Evolutionary conservation across 495 filamentous ascomycete species (phyloP).

Genomic region (Copromyces sp.): DNA sequence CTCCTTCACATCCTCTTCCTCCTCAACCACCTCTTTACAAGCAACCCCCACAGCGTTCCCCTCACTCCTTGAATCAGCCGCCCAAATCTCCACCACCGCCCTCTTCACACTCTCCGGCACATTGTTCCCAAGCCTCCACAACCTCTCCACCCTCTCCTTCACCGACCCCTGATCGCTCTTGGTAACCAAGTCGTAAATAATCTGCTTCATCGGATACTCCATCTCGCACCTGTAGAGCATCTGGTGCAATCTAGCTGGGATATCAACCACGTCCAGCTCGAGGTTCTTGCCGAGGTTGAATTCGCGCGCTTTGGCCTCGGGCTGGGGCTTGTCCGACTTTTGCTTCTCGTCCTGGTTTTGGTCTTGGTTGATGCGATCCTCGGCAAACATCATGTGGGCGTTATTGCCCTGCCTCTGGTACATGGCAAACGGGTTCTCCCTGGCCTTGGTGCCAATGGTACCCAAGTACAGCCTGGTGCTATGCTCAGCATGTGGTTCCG

Average conservation of each 20-base stretch:
- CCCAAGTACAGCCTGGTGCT: neutral
- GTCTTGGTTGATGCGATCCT: too few species aligned
- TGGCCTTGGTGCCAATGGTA: too few species aligned
- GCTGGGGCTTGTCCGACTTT: neutral
- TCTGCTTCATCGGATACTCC: slow-evolving; percentile 30
- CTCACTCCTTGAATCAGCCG: slow-evolving; percentile 25
- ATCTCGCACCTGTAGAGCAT: slow-evolving; percentile 35
- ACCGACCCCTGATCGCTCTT: slow-evolving; percentile 6
- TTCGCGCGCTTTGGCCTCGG: neutral
- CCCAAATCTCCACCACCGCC: slow-evolving; percentile 35
- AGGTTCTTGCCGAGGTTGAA: slow-evolving; percentile 26
- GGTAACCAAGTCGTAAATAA: slow-evolving; percentile 27
- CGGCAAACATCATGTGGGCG: slow-evolving; percentile 3
- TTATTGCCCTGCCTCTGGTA: neutral
- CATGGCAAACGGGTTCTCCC: too few species aligned
- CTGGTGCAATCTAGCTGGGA: slow-evolving; percentile 15
- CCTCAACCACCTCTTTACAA: slow-evolving; percentile 3
- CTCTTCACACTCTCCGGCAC: slow-evolving; percentile 26
- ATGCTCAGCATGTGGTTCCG: neutral
- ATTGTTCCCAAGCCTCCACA: slow-evolving; percentile 18
- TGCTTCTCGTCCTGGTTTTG: neutral
- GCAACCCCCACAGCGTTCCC: slow-evolving; percentile 2
- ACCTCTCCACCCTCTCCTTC: slow-evolving; percentile 19
- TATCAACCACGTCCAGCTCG: slow-evolving; percentile 25
- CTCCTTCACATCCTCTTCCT: neutral